Evolutionary conservation across 2,329 filamentous ascomycete genomes (phyloP).

Genomic region (Neospermospora avenae): DNA sequence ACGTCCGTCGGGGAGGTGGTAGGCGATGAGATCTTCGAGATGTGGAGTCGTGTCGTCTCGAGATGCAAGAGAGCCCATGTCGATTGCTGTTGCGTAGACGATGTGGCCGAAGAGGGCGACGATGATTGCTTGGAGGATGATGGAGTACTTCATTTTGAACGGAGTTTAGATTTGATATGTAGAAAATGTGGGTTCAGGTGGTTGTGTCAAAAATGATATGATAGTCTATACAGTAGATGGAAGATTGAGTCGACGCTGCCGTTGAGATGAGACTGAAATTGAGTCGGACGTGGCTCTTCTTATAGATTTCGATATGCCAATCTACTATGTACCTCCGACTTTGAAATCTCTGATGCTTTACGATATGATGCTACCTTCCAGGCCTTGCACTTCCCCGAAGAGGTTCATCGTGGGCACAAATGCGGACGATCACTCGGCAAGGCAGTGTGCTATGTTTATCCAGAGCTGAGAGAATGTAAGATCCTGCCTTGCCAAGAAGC

Average conservation of each 20-base stretch:
- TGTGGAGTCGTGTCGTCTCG: neutral
- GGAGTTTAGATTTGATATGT: no score
- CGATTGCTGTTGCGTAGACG: neutral
- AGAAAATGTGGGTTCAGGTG: neutral
- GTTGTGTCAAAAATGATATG: neutral
- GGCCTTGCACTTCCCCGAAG: neutral
- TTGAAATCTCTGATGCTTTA: neutral
- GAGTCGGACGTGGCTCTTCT: neutral
- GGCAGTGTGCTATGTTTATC: no score
- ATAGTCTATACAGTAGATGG: neutral
- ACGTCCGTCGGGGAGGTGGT: neutral
- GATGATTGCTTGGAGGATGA: neutral
- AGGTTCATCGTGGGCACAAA: neutral
- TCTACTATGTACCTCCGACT: neutral
- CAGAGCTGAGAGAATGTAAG: no score
- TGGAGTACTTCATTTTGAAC: constrained; percentile 2
- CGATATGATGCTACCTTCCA: neutral
- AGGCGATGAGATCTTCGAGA: neutral
- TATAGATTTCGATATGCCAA: neutral
- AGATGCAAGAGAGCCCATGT: neutral
- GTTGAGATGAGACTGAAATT: neutral
- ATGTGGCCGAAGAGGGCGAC: neutral
- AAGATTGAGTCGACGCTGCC: neutral
- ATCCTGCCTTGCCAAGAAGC: no score
- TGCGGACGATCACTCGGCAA: neutral